Conservation (phyloP, 805 yeast genomes). For the Metschnikowia continentalis region DNA sequence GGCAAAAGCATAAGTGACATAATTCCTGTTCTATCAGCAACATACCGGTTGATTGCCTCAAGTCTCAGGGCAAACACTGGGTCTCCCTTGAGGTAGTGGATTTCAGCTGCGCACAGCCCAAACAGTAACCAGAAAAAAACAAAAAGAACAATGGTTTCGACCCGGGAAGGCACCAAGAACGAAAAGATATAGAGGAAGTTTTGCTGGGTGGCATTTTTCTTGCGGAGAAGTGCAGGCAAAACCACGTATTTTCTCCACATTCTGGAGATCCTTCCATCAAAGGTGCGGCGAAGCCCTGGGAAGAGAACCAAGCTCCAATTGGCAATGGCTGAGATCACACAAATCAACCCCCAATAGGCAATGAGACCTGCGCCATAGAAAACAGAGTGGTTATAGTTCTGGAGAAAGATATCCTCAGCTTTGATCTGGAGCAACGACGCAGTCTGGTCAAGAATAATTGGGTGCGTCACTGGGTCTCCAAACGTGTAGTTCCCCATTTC, state of each 20-base stretch:
- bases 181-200: conserved; percentile 16
- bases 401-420: conserved; percentile 32
- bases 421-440: conserved; percentile 5
- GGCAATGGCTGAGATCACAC: conserved; percentile 37
- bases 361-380: conserved; percentile 37
- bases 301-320: conserved; percentile 40
- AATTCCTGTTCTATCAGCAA: conserved; percentile 16
- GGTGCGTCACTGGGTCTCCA: conserved; percentile 25
- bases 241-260: conserved; percentile 23
- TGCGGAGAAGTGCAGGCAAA: conserved; percentile 26
- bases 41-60: conserved; percentile 10
- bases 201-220: conserved; percentile 9
- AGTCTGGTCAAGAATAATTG: conserved; percentile 12
- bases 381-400: conserved; percentile 38
- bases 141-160: conserved; percentile 22
- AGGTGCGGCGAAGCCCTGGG: conserved; percentile 30
- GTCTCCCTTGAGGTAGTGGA: conserved; percentile 8
- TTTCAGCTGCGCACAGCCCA: conserved; percentile 9
- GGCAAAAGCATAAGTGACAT: conserved; percentile 12
- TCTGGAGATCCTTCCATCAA: conserved; percentile 28
- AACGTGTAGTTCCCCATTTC: conserved; percentile 8
- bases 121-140: conserved; percentile 18
- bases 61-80: conserved; percentile 3
- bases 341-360: conserved; percentile 46
- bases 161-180: conserved; percentile 27